Evolutionary conservation across 163 green algal genomes (phyloP).

Genomic region (Scenedesmus sp.): DNA sequence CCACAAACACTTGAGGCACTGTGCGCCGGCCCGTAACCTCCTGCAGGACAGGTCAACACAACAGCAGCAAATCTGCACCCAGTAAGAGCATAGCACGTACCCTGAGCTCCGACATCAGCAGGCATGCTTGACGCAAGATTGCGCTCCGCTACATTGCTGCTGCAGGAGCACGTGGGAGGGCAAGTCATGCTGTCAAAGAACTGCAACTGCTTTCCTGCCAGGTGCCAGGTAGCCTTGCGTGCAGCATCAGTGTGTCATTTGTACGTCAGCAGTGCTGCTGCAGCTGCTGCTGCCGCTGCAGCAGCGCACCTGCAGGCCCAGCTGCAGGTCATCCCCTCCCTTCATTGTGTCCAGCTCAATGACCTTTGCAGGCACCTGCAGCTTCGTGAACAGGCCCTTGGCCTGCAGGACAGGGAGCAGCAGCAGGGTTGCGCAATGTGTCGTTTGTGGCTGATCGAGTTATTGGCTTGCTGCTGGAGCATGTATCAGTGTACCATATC

Average conservation of each 20-base stretch:
- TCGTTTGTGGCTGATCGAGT: neutral
- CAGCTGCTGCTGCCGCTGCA: neutral
- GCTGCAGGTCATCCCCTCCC: constrained; percentile 20
- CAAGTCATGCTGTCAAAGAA: no score
- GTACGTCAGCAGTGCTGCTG: neutral
- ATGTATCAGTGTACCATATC: neutral
- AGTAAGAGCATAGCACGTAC: neutral
- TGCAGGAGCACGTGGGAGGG: no score
- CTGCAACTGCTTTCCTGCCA: no score
- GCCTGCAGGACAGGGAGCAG: constrained; percentile 60
- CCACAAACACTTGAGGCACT: constrained; percentile 90
- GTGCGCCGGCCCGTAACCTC: constrained; percentile 71
- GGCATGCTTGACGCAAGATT: no score
- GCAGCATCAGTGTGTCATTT: no score
- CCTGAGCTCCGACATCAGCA: neutral
- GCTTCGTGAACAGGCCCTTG: constrained; percentile 73
- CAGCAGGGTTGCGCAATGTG: neutral
- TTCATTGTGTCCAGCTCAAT: constrained; percentile 75
- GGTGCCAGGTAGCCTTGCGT: no score
- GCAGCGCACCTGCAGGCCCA: neutral
- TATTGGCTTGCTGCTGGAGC: neutral
- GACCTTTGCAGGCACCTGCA: constrained; percentile 71
- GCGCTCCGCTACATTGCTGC: no score
- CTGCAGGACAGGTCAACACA: neutral
- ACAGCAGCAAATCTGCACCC: neutral